Conservation (phyloP, 495 filamentous ascomycete genomes). For the Podospora comata region DNA sequence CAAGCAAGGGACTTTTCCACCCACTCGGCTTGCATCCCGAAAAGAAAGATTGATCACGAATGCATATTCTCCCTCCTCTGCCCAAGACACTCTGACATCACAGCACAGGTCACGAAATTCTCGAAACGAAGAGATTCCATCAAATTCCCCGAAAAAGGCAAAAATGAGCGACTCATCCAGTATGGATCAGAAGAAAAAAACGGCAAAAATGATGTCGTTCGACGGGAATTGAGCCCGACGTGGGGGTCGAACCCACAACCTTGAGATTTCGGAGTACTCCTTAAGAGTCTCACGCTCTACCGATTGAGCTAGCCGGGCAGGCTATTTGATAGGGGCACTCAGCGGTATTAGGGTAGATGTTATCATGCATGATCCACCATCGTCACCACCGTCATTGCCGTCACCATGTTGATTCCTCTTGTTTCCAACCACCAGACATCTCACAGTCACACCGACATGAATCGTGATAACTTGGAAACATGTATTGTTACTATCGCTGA, state of each 20-base stretch:
- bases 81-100: too few relatives aligned
- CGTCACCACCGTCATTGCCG: too few relatives aligned
- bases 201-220: slow-evolving; percentile 9
- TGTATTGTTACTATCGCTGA: background rate
- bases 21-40: background rate
- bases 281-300: slow-evolving; percentile 84
- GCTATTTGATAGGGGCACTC: background rate
- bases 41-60: too few relatives aligned
- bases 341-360: background rate
- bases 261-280: slow-evolving; percentile 23
- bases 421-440: background rate
- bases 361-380: background rate
- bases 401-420: too few relatives aligned
- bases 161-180: background rate
- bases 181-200: slow-evolving; percentile 3
- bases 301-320: slow-evolving; percentile 69
- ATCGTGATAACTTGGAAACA: background rate
- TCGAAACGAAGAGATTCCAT: too few relatives aligned
- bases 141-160: background rate
- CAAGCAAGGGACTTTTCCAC: background rate
- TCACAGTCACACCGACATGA: background rate
- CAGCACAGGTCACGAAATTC: too few relatives aligned
- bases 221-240: slow-evolving; percentile 30
- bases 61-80: too few relatives aligned
- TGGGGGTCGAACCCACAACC: slow-evolving; percentile 30